Conservation (phyloP, 2,329 filamentous ascomycete species). For the Zelopaecilomyces penicillatus region DNA sequence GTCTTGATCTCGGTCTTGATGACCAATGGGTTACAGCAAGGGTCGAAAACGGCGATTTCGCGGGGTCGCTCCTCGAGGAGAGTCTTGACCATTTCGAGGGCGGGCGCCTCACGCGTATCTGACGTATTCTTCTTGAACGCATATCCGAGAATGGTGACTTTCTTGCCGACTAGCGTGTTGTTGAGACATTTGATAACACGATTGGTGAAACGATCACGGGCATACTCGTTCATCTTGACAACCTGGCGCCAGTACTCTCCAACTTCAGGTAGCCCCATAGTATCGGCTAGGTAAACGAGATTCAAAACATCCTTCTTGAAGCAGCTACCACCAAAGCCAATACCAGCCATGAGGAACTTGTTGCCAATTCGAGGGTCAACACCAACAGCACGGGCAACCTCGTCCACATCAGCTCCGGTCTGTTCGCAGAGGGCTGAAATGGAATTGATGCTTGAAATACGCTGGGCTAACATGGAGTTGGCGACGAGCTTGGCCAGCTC, state of each 20-base stretch:
- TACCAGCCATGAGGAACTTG: conserved; percentile 64
- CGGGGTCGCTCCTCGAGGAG: conserved; percentile 56
- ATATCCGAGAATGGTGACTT: conserved; percentile 64
- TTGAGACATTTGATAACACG: conserved; percentile 59
- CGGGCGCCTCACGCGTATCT: conserved; percentile 64
- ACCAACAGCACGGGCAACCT: conserved; percentile 60
- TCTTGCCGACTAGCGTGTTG: conserved; percentile 61
- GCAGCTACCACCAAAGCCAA: conserved; percentile 74
- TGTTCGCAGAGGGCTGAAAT: conserved; percentile 73
- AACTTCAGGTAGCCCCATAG: conserved; percentile 60
- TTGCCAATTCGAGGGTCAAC: conserved; percentile 63
- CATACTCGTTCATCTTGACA: conserved; percentile 68
- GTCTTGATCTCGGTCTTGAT: conserved; percentile 42
- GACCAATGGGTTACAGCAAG: conserved; percentile 46
- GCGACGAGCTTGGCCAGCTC: conserved; percentile 72
- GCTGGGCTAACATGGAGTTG: conserved; percentile 73
- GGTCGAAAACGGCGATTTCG: conserved; percentile 62
- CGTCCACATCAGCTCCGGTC: conserved; percentile 66
- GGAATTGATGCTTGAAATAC: conserved; percentile 74
- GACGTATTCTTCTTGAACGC: conserved; percentile 75
- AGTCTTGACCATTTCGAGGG: conserved; percentile 57
- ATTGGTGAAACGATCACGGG: conserved; percentile 59
- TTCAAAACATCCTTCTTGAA: conserved; percentile 75
- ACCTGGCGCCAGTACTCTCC: conserved; percentile 69
- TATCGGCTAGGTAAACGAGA: conserved; percentile 65